Base-by-base conservation (phyloP, 805 yeast genomes). In the Candida morakotiae region DNA sequence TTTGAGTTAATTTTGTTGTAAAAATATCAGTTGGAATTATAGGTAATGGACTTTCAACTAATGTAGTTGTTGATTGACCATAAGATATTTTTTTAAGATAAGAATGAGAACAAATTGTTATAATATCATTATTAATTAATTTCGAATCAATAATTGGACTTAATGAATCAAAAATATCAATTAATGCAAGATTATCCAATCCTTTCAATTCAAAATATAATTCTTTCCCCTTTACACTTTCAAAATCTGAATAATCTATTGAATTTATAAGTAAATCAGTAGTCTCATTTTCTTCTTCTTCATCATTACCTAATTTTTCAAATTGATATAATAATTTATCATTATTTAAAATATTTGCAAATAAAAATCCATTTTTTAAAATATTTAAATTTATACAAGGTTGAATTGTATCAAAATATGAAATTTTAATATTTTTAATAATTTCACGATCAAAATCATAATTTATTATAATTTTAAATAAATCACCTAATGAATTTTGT, bases 1-100 rank as follows among this genome's bases (percentile, higher is more conserved):
- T 55, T 1, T 57, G 45, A 2, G 58, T 49, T 4, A 73, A 49
- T 46, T 73, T 77, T 3, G 86, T 69, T 0, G 94, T 77, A 73
- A 81, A 85, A 0, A 88, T 73, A 3, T 67, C 63, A 2, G 73
- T 65, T 0, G 96, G 72, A 1, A 43, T 78, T 2, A 61, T 57
- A 0, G 96, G 96, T 9, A 89, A 64, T 3, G 83, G 87, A 4
- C 95, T 79, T 3, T 83, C 71, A 0, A 85, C 95, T 9, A 88
- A 56, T 33, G 75, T 81, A 2, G 74, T 62, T 2, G 77, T 73
- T 2, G 77, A 67, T 2, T 83, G 59, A 9, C 91, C 93, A 49
- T 79, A 72, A 37, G 64, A 69, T 24, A 77, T 51, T 1, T 68
- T 49, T 39, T 71, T 73, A 25, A 84, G 43, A 5, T 74, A 52